A percentile compares a stretch with the other conserved stretches of the same genome.
Evolutionary conservation across 371 early-diverging fungal species (phyloP).

Genomic region (Batrachochytrium dendrobatidis): DNA sequence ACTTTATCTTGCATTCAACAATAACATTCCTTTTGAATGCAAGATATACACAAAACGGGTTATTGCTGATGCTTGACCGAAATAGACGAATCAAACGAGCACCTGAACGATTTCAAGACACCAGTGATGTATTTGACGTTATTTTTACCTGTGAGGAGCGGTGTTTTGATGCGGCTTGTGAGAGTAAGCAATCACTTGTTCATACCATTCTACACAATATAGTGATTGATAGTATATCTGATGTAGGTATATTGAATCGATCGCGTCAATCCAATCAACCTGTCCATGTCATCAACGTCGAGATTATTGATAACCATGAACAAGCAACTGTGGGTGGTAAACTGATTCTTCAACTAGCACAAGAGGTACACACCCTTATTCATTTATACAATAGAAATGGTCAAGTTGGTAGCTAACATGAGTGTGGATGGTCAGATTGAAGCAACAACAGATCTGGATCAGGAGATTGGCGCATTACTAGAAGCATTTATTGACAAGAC

Average conservation of each 20-base stretch:
- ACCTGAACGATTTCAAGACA: constrained; percentile 84
- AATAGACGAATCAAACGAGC: constrained; percentile 85
- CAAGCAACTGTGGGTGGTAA: constrained; percentile 82
- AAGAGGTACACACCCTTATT: constrained; percentile 38
- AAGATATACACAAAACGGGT: constrained; percentile 81
- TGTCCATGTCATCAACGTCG: constrained; percentile 92
- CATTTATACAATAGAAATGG: too few species aligned
- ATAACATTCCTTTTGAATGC: too few species aligned
- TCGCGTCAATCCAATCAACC: constrained; percentile 60
- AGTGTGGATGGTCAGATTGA: too few species aligned
- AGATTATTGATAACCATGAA: constrained; percentile 89
- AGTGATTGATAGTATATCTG: neutral
- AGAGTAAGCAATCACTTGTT: constrained; percentile 48
- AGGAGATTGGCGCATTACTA: constrained; percentile 73
- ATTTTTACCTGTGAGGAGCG: constrained; percentile 96
- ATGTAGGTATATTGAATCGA: constrained; percentile 61
- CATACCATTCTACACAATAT: neutral
- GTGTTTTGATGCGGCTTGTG: constrained; percentile 88
- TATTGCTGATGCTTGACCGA: constrained; percentile 85
- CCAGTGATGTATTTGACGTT: constrained; percentile 72
- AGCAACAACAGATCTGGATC: constrained; percentile 61
- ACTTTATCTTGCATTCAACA: too few species aligned
- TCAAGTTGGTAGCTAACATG: too few species aligned
- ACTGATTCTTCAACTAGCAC: constrained; percentile 70
- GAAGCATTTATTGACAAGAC: constrained; percentile 55